Evolutionary conservation across 2,329 filamentous ascomycete genomes (phyloP).

Genomic region (Davidsoniella virescens): DNA sequence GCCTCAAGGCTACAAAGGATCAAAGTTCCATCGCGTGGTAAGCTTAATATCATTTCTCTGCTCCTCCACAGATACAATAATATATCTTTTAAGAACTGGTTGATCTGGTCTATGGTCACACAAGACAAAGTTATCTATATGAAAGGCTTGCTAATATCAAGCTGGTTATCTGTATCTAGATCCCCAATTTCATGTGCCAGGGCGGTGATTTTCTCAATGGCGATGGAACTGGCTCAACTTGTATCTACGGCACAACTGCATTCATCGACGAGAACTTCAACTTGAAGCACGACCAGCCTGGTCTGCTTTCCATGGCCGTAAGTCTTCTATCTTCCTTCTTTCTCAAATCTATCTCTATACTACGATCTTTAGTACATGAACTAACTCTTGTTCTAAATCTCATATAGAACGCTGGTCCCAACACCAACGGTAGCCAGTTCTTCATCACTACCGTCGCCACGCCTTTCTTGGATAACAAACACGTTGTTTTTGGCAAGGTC

Average conservation of each 20-base stretch:
- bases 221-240: slow-evolving; percentile 75
- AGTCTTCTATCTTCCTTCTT: slow-evolving; percentile 21
- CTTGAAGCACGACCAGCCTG: slow-evolving; percentile 61
- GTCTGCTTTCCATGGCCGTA: slow-evolving; percentile 86
- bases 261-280: slow-evolving; percentile 87
- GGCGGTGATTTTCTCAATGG: slow-evolving; percentile 91
- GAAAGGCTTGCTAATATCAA: neutral
- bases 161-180: slow-evolving; percentile 32
- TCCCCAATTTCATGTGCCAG: slow-evolving; percentile 94
- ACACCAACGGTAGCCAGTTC: slow-evolving; percentile 92
- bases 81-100: neutral
- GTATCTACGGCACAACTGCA: slow-evolving; percentile 69
- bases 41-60: slow-evolving; percentile 5
- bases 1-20: slow-evolving; percentile 86
- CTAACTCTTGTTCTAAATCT: neutral
- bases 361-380: neutral
- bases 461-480: slow-evolving; percentile 79
- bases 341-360: neutral
- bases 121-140: neutral
- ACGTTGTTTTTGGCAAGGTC: slow-evolving; percentile 89
- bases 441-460: slow-evolving; percentile 87
- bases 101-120: neutral
- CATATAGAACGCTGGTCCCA: slow-evolving; percentile 65
- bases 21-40: slow-evolving; percentile 87
- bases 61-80: neutral